phyloP scores from a whole-genome alignment of 495 filamentous ascomycete genomes.

The Neohortaea acidophila region DNA sequence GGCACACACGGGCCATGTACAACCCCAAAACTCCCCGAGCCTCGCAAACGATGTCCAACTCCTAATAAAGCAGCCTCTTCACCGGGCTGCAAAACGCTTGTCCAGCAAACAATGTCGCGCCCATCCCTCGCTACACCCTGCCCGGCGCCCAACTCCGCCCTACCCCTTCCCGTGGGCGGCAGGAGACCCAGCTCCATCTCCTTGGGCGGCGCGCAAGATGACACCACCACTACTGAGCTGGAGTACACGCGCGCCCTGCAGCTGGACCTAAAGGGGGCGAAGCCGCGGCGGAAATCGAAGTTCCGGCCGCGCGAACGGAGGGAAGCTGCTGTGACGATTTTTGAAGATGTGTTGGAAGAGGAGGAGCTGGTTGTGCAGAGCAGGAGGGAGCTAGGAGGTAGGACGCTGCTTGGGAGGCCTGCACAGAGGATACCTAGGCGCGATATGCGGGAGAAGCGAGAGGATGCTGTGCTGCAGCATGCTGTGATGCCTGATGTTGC shows the following conservation, averaged over 20 bases:
- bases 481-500: no score
- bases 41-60: no score
- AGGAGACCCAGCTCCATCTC: constrained; percentile 1
- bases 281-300: constrained; percentile 7
- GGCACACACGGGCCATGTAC: no score
- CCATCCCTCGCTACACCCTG: constrained; percentile 13
- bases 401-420: constrained; percentile 11
- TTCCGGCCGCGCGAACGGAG: not conserved
- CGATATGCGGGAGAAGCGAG: no score
- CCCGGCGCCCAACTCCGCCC: constrained; percentile 4
- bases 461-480: no score
- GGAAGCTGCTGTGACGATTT: constrained; percentile 6
- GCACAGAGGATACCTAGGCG: constrained; percentile 7
- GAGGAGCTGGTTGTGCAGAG: constrained; percentile 4
- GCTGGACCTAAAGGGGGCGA: constrained; percentile 2
- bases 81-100: no score
- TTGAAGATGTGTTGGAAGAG: constrained; percentile 15
- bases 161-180: not conserved
- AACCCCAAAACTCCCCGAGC: no score
- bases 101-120: constrained; percentile 11
- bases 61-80: no score
- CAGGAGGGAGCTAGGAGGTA: not conserved
- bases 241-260: constrained; percentile 16
- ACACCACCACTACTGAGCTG: constrained; percentile 12
- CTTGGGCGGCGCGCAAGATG: constrained; percentile 2